These are phyloP conservation scores for Fistulinella prunicolor DNA, from an alignment of 768 basidiomycete species.

Conservation along the genomic window DNA sequence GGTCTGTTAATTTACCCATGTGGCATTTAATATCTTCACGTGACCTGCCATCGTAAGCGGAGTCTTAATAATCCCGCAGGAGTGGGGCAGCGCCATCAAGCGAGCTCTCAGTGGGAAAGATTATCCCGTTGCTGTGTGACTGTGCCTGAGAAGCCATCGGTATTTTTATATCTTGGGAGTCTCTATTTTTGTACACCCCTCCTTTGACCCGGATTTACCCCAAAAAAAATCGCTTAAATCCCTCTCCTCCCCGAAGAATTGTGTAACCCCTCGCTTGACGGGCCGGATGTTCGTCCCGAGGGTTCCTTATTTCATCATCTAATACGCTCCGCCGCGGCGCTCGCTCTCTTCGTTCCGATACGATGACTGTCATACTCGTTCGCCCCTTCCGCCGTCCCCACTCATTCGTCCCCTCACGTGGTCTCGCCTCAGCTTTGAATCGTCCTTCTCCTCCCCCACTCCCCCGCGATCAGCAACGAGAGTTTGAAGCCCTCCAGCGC, in stretches of 20 bases:
- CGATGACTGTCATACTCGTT: not conserved
- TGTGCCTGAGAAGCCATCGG: not conserved
- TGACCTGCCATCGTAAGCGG: constrained; percentile 2
- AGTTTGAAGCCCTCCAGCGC: constrained; percentile 82
- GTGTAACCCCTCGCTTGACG: too few species aligned
- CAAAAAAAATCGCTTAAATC: not conserved
- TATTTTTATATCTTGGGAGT: not conserved
- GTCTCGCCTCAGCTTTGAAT: constrained; percentile 37
- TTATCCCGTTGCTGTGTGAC: not conserved
- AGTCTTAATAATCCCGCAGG: not conserved
- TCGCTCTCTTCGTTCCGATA: not conserved
- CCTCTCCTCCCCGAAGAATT: not conserved
- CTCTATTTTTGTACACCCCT: not conserved
- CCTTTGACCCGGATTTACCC: constrained; percentile 1
- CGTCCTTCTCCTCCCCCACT: constrained; percentile 75
- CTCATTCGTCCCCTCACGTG: constrained; percentile 1
- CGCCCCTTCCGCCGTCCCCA: not conserved
- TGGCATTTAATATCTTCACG: constrained; percentile 4
- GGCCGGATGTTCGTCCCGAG: not conserved
- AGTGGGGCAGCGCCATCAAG: not conserved
- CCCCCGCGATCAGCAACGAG: constrained; percentile 71
- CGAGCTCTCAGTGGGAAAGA: not conserved
- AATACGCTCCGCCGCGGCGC: too few species aligned
- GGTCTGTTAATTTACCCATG: constrained; percentile 9
- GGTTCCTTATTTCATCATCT: too few species aligned